A percentile compares a stretch with the other conserved stretches of the same genome.
Conservation (phyloP, 371 early-diverging fungal species). For the Apophysomyces ossiformis region DNA sequence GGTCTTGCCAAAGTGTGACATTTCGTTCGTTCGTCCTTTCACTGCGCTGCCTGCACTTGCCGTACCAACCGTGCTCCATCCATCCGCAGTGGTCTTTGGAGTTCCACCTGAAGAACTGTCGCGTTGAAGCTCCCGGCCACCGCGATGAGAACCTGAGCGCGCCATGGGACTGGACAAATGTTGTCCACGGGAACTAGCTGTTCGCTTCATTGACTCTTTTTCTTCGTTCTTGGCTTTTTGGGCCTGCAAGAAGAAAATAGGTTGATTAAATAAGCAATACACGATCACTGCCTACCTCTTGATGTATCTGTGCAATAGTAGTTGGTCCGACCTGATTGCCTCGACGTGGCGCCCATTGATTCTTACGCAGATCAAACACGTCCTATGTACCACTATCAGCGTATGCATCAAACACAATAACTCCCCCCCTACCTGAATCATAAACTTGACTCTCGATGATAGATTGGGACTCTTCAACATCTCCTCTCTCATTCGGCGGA, state of each 20-base stretch:
- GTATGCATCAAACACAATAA: too few species aligned
- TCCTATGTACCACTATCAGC: slow-evolving; percentile 25
- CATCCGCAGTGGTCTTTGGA: slow-evolving; percentile 59
- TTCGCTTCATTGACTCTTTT: slow-evolving; percentile 68
- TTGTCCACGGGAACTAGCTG: slow-evolving; percentile 65
- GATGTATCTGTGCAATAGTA: slow-evolving; percentile 90
- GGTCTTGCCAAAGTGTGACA: slow-evolving; percentile 81
- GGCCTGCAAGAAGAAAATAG: slow-evolving; percentile 41
- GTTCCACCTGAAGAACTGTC: slow-evolving; percentile 56
- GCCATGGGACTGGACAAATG: slow-evolving; percentile 56
- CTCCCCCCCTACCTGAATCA: slow-evolving; percentile 66
- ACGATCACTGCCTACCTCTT: slow-evolving; percentile 19
- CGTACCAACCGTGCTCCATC: slow-evolving; percentile 72
- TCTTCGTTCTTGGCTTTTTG: slow-evolving; percentile 69
- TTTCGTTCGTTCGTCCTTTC: slow-evolving; percentile 65
- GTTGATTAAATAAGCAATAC: too few species aligned
- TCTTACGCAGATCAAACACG: slow-evolving; percentile 86
- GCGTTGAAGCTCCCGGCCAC: slow-evolving; percentile 41
- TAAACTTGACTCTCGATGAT: slow-evolving; percentile 88
- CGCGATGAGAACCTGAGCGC: slow-evolving; percentile 57
- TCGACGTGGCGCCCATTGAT: slow-evolving; percentile 76
- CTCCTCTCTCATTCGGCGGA: slow-evolving; percentile 69
- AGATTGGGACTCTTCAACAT: slow-evolving; percentile 67
- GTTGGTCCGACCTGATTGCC: slow-evolving; percentile 74
- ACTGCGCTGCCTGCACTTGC: slow-evolving; percentile 49